A percentile compares a stretch with the other conserved stretches of the same genome.
Evolutionary conservation across 78 protist genomes (phyloP).

Genomic region (Blattamonas nauphoetae): DNA sequence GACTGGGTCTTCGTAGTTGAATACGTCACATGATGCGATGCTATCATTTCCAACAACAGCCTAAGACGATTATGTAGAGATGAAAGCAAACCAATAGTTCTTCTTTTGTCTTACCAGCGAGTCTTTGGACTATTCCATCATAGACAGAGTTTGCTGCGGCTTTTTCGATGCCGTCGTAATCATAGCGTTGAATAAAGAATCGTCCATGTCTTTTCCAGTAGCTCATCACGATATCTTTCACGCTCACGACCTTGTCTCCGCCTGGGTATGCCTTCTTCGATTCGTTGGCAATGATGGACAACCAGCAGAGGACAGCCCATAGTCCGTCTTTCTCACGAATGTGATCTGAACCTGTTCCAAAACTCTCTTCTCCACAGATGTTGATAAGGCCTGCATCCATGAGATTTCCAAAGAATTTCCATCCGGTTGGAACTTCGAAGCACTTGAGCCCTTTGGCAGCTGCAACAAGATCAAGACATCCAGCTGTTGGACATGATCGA

Average conservation of each 20-base stretch:
- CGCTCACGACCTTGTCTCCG: background rate
- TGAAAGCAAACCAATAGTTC: background rate
- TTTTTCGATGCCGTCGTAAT: conserved; percentile 6
- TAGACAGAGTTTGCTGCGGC: background rate
- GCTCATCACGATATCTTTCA: background rate
- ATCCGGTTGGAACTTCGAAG: conserved; percentile 74
- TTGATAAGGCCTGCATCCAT: conserved; percentile 63
- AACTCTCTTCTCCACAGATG: conserved; percentile 41
- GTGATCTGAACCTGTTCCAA: conserved; percentile 90
- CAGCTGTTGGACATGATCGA: conserved; percentile 86
- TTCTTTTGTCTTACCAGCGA: background rate
- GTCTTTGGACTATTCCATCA: background rate
- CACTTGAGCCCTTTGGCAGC: background rate
- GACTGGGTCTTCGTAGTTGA: conserved; percentile 76
- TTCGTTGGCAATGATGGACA: conserved; percentile 38
- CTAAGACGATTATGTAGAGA: background rate
- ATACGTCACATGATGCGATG: conserved; percentile 54
- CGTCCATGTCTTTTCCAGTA: conserved; percentile 10
- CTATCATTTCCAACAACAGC: background rate
- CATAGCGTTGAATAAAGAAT: background rate
- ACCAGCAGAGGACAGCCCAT: conserved; percentile 82
- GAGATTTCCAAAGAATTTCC: conserved; percentile 95
- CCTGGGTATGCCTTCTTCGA: background rate
- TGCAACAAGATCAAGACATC: conserved; percentile 42
- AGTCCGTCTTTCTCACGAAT: conserved; percentile 95